These are phyloP conservation scores for Exophiala viscosa DNA, from an alignment of 2,329 filamentous ascomycete species.

Conservation along the genomic window DNA sequence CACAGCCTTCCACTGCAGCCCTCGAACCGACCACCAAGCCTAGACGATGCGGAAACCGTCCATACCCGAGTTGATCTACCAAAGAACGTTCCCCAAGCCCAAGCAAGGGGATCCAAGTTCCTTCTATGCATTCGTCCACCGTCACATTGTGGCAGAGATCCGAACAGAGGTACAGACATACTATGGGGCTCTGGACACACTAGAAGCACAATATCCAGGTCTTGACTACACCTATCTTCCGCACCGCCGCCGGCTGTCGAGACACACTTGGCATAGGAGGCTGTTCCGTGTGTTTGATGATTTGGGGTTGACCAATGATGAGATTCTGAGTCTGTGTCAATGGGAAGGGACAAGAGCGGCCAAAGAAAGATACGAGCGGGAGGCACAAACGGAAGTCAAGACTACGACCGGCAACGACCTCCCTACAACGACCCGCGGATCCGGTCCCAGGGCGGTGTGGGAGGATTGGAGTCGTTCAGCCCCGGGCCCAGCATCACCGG, in stretches of 20 bases:
- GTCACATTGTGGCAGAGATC: constrained; percentile 62
- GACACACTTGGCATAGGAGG: constrained; percentile 58
- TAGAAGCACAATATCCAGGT: constrained; percentile 64
- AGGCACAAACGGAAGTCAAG: constrained; percentile 56
- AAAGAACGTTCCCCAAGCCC: constrained; percentile 55
- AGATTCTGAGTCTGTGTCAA: constrained; percentile 60
- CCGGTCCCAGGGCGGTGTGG: constrained; percentile 16
- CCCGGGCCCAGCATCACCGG: background rate
- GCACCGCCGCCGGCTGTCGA: constrained; percentile 59
- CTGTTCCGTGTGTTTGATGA: constrained; percentile 61
- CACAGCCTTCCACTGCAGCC: background rate
- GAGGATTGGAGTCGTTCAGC: constrained; percentile 5
- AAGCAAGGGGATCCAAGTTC: constrained; percentile 55
- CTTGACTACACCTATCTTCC: constrained; percentile 61
- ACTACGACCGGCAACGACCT: constrained; percentile 62
- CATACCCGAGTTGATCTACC: constrained; percentile 57
- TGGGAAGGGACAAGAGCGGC: constrained; percentile 53
- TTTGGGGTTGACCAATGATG: constrained; percentile 54
- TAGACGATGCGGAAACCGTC: constrained; percentile 58
- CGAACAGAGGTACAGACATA: constrained; percentile 61
- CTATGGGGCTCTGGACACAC: constrained; percentile 61
- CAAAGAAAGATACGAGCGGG: constrained; percentile 46
- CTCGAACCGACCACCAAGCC: background rate
- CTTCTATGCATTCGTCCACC: constrained; percentile 57
- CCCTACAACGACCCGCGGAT: constrained; percentile 24